Evolutionary conservation across 2,329 filamentous ascomycete species (phyloP), one percentile per base, ranked within the genome.

Genomic region (Aspergillus fischeri): DNA sequence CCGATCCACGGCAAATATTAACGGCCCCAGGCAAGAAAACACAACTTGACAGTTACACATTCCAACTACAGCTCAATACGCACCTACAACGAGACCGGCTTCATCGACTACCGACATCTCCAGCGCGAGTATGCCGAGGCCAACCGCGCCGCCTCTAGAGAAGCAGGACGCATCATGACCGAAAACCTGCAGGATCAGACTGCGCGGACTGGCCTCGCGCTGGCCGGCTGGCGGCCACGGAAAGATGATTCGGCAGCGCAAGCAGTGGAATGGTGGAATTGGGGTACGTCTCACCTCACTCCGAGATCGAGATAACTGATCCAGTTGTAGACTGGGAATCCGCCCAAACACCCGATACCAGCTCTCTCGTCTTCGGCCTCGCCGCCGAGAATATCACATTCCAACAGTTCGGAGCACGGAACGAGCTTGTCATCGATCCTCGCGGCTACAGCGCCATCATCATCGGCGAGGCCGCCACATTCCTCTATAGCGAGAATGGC

Each of bases 221-320:
- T 86, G n/a, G 80, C 80, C 0, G 85, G 82, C 1, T 90, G 86
- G 86, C 83, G 82, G 53, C 84, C 86, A 0, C 78, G 77, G 54
- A 77, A 77, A 54, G 49, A 69, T 45, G 77, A 86, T 52, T 81
- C 82, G 74, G 73, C 79, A 14, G 79, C 77, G 2, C 82, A 85
- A 56, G 83, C 85, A 0, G 78, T 83, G 1, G 86, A 89, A 55
- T 89, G 84, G 81, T 83, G 77, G 75, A 67, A 76, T 44, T 81
- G 72, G 72, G 72, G 72, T 73, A 62, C 57, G 70, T 35, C 41
- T 21, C 17, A 1, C 9, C 11, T 41, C n/a, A 29, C n/a, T 20
- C 8, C 24, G n/a, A 14, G 44, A 27, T 24, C n/a, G n/a, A 24
- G 24, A 17, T 7, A 4, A 60, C 56, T 42, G 50, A 51, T 47